phyloP scores from a whole-genome alignment of 768 basidiomycete species.

The Boletales sp. region DNA sequence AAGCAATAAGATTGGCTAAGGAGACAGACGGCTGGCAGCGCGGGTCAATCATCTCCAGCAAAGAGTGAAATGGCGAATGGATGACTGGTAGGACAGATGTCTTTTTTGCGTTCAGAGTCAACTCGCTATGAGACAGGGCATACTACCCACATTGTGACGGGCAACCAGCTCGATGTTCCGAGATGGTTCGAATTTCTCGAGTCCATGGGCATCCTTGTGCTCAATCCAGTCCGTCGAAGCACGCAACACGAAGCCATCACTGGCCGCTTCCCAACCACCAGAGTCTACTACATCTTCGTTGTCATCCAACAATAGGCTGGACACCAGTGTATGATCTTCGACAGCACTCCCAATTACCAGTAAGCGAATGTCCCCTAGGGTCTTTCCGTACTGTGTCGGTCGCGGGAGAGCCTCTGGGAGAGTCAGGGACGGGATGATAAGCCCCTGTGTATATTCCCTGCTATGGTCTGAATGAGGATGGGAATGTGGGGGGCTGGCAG shows the following conservation, averaged over 20 bases:
- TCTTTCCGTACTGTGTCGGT: constrained; percentile 67
- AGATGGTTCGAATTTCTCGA: constrained; percentile 62
- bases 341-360: constrained; percentile 49
- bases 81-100: constrained; percentile 41
- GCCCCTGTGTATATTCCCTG: constrained; percentile 44
- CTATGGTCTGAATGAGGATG: constrained; percentile 40
- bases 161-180: constrained; percentile 62
- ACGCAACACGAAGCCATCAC: constrained; percentile 41
- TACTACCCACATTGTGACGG: constrained; percentile 46
- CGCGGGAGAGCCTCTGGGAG: constrained; percentile 59
- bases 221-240: constrained; percentile 76
- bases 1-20: constrained; percentile 52
- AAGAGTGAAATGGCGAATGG: constrained; percentile 52
- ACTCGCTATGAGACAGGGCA: background rate
- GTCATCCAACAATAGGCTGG: constrained; percentile 51
- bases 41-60: constrained; percentile 53
- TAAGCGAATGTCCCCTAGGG: constrained; percentile 57
- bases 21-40: constrained; percentile 48
- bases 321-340: constrained; percentile 34
- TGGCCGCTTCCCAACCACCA: constrained; percentile 52
- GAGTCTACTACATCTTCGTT: constrained; percentile 68
- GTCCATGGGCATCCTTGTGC: constrained; percentile 58
- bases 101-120: constrained; percentile 15
- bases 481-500: constrained; percentile 58
- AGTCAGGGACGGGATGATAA: constrained; percentile 67